These are phyloP conservation scores for Phytophthora pluvialis DNA, from an alignment of 352 stramenopile genomes.

Conservation along the genomic window DNA sequence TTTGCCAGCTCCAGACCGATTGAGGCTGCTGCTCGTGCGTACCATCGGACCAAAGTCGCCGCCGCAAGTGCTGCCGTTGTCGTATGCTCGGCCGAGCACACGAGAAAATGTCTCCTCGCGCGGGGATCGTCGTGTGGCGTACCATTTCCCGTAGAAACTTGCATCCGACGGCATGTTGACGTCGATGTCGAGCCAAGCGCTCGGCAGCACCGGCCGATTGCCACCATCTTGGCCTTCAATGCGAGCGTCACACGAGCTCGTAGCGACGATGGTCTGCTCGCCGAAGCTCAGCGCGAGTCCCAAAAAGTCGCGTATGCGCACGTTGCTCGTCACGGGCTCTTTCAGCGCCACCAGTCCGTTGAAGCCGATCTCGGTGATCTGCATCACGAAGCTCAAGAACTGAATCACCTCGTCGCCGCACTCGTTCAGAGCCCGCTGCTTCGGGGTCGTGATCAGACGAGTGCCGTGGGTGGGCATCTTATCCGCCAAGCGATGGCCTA, in stretches of 20 bases:
- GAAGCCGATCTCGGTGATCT: conserved; percentile 71
- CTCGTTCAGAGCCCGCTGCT: conserved; percentile 54
- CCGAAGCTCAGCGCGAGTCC: conserved; percentile 57
- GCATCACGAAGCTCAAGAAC: conserved; percentile 71
- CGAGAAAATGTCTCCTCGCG: conserved; percentile 28
- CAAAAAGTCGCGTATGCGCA: conserved; percentile 75
- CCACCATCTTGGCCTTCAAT: conserved; percentile 59
- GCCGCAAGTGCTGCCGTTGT: conserved; percentile 21
- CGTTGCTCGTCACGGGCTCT: conserved; percentile 67
- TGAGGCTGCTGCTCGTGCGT: conserved; percentile 17
- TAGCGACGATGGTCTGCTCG: conserved; percentile 60
- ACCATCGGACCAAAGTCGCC: conserved; percentile 24
- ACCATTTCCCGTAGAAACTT: conserved; percentile 46
- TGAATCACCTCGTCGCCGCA: conserved; percentile 58
- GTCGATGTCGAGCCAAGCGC: conserved; percentile 66
- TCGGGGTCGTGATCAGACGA: conserved; percentile 35
- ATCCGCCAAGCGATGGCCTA: conserved; percentile 66
- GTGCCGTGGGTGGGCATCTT: conserved; percentile 51
- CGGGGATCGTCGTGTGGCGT: conserved; percentile 27
- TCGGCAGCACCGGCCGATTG: conserved; percentile 53
- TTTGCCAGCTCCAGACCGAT: conserved; percentile 29
- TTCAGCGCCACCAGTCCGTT: conserved; percentile 63
- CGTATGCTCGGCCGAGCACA: conserved; percentile 20
- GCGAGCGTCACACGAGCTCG: conserved; percentile 77
- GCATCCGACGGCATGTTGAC: conserved; percentile 34